phyloP scores from a whole-genome alignment of 2,329 filamentous ascomycete genomes.

The Plenodomus biglobosus region DNA sequence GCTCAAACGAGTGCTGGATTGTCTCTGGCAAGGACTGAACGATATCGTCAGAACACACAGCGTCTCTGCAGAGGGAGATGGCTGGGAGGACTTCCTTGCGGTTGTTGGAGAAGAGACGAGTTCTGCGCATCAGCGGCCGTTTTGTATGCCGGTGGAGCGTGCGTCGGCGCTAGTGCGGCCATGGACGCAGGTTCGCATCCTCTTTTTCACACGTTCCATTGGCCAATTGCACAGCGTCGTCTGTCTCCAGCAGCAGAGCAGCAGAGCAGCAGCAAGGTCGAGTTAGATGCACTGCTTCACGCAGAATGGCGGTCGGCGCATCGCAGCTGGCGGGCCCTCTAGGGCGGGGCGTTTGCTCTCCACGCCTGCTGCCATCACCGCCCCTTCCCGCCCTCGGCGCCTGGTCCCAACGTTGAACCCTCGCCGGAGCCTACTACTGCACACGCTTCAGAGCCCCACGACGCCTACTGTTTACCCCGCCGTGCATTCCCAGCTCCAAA shows the following conservation, averaged over 20 bases:
- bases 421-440: constrained; percentile 28
- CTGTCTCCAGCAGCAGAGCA: background rate
- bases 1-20: constrained; percentile 43
- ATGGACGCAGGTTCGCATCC: background rate
- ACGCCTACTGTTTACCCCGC: constrained; percentile 34
- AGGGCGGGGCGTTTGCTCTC: constrained; percentile 9
- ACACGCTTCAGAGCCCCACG: constrained; percentile 29
- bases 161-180: background rate
- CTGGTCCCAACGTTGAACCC: constrained; percentile 17
- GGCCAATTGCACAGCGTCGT: constrained; percentile 20
- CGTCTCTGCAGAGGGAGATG: constrained; percentile 28
- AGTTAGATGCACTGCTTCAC: constrained; percentile 41
- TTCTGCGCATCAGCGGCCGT: constrained; percentile 1
- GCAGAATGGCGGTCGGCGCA: constrained; percentile 25
- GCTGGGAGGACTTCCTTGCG: constrained; percentile 42
- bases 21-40: constrained; percentile 41
- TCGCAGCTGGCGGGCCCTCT: background rate
- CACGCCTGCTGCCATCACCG: constrained; percentile 17
- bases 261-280: too few relatives aligned
- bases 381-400: constrained; percentile 22
- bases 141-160: background rate
- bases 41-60: constrained; percentile 38
- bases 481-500: constrained; percentile 20
- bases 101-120: constrained; percentile 21
- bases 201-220: constrained; percentile 13